Conservation (phyloP, 176 grass and related monocot genomes). For the Eleusine coracana region DNA sequence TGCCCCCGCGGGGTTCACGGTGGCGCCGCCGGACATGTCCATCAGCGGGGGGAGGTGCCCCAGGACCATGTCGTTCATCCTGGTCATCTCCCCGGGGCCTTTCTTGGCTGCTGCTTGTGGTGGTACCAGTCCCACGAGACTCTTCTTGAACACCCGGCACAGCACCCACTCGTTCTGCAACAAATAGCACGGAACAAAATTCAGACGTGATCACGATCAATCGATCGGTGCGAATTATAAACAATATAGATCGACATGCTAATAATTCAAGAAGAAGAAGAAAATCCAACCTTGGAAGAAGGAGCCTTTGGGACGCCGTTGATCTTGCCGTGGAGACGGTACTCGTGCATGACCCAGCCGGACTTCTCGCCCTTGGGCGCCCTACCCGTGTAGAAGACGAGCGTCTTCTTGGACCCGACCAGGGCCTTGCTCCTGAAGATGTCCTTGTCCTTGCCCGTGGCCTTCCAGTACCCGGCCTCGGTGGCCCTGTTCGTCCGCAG, state of each 20-base stretch:
- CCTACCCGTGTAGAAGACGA: constrained; percentile 68
- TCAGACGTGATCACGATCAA: neutral
- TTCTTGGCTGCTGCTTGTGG: neutral
- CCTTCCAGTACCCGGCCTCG: constrained; percentile 80
- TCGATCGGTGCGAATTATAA: neutral
- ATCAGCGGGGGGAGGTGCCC: constrained; percentile 48
- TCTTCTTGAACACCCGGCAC: constrained; percentile 87
- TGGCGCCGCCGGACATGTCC: constrained; percentile 48
- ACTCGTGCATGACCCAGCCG: constrained; percentile 92
- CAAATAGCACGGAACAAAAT: neutral
- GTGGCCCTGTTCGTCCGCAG: constrained; percentile 82
- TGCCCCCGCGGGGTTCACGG: constrained; percentile 20
- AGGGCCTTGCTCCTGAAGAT: constrained; percentile 57
- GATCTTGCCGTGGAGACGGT: constrained; percentile 59
- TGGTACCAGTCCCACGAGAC: constrained; percentile 10
- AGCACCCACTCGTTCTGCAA: constrained; percentile 84
- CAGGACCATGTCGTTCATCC: constrained; percentile 1
- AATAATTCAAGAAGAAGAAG: neutral
- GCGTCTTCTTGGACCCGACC: constrained; percentile 68
- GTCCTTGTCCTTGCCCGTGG: constrained; percentile 79
- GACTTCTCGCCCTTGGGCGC: constrained; percentile 82
- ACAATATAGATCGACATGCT: neutral
- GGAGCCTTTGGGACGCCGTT: constrained; percentile 34
- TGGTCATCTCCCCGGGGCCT: constrained; percentile 6
- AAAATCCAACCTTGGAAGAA: constrained; percentile 38